Evolutionary conservation across 805 yeast genomes (phyloP).

Genomic region (Gaillardinia entomophila): DNA sequence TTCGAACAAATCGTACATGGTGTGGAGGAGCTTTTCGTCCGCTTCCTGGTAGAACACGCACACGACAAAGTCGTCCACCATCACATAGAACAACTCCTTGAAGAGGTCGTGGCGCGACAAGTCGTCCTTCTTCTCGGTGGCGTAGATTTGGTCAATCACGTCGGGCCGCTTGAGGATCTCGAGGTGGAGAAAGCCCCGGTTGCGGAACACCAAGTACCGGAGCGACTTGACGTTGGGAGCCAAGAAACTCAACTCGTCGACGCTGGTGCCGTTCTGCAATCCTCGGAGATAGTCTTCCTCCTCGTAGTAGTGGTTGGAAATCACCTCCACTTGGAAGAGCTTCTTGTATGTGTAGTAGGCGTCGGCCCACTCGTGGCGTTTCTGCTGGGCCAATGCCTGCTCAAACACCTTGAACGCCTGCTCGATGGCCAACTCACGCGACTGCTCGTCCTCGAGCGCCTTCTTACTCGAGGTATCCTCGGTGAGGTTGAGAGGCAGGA

Average conservation of each 20-base stretch:
- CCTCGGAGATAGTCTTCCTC: conserved; percentile 33
- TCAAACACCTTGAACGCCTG: conserved; percentile 76
- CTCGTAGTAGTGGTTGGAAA: conserved; percentile 40
- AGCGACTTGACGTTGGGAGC: conserved; percentile 71
- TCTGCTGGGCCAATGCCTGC: conserved; percentile 60
- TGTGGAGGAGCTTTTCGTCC: conserved; percentile 48
- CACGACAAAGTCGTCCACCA: conserved; percentile 56
- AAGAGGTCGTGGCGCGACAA: conserved; percentile 2
- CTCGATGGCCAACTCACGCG: conserved; percentile 86
- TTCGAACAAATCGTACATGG: conserved; percentile 46
- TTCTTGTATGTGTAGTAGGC: conserved; percentile 56
- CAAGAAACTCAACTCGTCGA: conserved; percentile 36
- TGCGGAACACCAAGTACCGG: conserved; percentile 73
- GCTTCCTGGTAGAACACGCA: conserved; percentile 65
- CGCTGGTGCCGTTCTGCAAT: conserved; percentile 30
- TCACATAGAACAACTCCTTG: conserved; percentile 35
- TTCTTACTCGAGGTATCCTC: conserved; percentile 61
- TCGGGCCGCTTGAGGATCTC: conserved; percentile 20
- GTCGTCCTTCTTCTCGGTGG: conserved; percentile 17
- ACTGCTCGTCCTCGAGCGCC: conserved; percentile 70
- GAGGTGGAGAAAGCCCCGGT: conserved; percentile 70
- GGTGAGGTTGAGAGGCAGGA: conserved; percentile 72
- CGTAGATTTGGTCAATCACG: conserved; percentile 5
- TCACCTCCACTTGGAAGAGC: conserved; percentile 63
- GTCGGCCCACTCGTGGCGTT: conserved; percentile 36